Percentiles rank a stretch among this genome's conserved stretches.
Evolutionary conservation across 1,284 basidiomycete genomes (phyloP).

Genomic region (Trichosporon coremiiforme): DNA sequence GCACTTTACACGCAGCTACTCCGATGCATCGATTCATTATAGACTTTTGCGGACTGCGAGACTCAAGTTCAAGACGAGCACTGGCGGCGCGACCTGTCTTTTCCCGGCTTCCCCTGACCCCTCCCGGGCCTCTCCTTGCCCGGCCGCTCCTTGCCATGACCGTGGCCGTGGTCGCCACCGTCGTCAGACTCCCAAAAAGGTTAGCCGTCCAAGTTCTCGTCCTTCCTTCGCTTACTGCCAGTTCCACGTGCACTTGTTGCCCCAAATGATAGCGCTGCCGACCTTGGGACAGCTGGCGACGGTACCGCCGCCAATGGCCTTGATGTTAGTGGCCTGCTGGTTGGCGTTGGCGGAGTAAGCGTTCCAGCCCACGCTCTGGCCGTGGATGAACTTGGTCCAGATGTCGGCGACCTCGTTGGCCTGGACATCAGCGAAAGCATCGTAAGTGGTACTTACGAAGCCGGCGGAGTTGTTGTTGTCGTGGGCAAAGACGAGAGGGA

Average conservation of each 20-base stretch:
- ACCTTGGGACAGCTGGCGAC: constrained; percentile 33
- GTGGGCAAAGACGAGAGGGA: constrained; percentile 43
- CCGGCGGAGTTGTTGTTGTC: constrained; percentile 1
- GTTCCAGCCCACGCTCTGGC: constrained; percentile 25
- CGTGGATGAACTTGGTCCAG: constrained; percentile 46
- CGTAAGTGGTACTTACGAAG: constrained; percentile 26
- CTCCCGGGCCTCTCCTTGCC: neutral
- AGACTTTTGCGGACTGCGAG: neutral
- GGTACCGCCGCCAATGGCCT: constrained; percentile 34
- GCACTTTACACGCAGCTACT: constrained; percentile 21
- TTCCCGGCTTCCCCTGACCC: neutral
- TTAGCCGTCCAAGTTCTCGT: neutral
- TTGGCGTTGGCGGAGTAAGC: constrained; percentile 21
- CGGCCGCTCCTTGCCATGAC: no score
- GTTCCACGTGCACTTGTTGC: constrained; percentile 37
- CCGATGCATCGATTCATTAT: constrained; percentile 21
- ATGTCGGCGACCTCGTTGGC: constrained; percentile 28
- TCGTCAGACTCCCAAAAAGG: neutral
- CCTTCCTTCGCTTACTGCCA: constrained; percentile 38
- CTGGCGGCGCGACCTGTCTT: neutral
- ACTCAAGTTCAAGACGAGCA: neutral
- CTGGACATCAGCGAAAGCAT: neutral
- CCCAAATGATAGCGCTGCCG: constrained; percentile 36
- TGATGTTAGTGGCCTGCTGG: constrained; percentile 21
- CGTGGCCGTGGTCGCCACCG: no score